Base-by-base conservation (phyloP, 2,329 filamentous ascomycete genomes). In the Calycina herbarum region DNA sequence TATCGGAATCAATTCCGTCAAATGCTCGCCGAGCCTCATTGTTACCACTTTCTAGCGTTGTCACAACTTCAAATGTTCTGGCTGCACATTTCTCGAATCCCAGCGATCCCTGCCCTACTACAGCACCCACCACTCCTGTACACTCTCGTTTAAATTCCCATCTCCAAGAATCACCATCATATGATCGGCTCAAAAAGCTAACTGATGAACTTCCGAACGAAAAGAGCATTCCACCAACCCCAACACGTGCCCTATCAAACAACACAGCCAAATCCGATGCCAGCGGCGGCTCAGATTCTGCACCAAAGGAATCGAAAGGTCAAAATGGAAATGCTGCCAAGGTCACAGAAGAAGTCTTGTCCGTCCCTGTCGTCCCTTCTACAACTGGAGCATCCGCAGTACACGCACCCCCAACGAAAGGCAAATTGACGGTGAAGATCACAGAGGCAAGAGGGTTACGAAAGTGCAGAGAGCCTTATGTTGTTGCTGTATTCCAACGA, bases 401-500 rank as follows among this genome's bases (percentile, higher is more conserved):
- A 6, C 86, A 90, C 31, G 86, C 90, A 5, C 88, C 89, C 10
- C 82, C 88, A 27, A 84, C 92, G 27, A 94, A 92, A 77, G 95
- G 95, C 66, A 97, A 95, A 78, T 83, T 99, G 64, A 91, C 89
- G 40, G 92, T 99, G 73, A 93, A 92, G 76, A 95, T 99, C 63
- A 84, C 89, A 61, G 93, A 97, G 77, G 95, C 91, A 59, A 86
- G 93, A 73, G 92, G 92, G 10, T 80, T 99, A 62, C 86, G 90
- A 67, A 92, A 89, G 65, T 93, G 93, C 75, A 87, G 89, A 66
- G 92, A 97, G 74, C 95, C 95, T 1, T 99, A 99, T 74, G 92
- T 97, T 62, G 93, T 99, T 11, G 96, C 92, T 66, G 94, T 97
- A 31, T 99, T 98, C 75, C 95, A 99, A 77, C 91, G 93, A 77